Evolutionary conservation across 768 basidiomycete genomes (phyloP), one percentile per base, ranked within the genome.

Genomic region (Trametes punicea): DNA sequence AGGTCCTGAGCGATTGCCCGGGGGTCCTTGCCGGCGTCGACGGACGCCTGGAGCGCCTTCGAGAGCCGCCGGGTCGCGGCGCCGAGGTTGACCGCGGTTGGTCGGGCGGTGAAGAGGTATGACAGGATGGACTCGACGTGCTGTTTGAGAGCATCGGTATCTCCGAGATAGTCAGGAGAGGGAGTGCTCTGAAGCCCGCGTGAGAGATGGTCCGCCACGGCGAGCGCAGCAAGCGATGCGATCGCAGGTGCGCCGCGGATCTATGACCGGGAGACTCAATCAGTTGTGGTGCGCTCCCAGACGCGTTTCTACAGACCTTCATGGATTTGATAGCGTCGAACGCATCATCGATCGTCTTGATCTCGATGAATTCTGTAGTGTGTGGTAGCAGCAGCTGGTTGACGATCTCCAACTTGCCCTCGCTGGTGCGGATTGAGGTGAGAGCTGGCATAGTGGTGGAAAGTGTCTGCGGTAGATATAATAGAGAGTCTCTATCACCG

Each of bases 191-290:
- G 60, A 38, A 88, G 70, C 6, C 79, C 81, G 4, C 74, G 75
- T 4, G 81, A 76, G 41, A 94, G 78, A 61, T 86, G 72, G 13
- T 82, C 76, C 0, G 89, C 81, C 51, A 96, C 74, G 0, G 89
- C 81, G 13, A 96, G 83, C 1, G 92, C 83, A 6, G 94, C 95
- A 11, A 98, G 83, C 1, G 93, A 93, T 1, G 88, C 95, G 41
- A 98, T 98, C 16, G 95, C 96, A 1, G 95, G 95, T 4, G 95
- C 96, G 5, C 95, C 95, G 45, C 96, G 85, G 62, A 89, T 89
- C 83, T 86, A 59, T 20, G 30, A 16, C 36, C 31, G 6, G 15
- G 27, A 33, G 26, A 34, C 31, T 23, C 39, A 25, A 40, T 18
- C 5, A 36, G 2, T 3, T 23, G 51, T 15, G 25, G 11, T 42